A percentile compares a stretch with the other conserved stretches of the same genome.
Evolutionary conservation across 164 flowering plant species (phyloP).

Genomic region (Umbilicus rupestris): DNA sequence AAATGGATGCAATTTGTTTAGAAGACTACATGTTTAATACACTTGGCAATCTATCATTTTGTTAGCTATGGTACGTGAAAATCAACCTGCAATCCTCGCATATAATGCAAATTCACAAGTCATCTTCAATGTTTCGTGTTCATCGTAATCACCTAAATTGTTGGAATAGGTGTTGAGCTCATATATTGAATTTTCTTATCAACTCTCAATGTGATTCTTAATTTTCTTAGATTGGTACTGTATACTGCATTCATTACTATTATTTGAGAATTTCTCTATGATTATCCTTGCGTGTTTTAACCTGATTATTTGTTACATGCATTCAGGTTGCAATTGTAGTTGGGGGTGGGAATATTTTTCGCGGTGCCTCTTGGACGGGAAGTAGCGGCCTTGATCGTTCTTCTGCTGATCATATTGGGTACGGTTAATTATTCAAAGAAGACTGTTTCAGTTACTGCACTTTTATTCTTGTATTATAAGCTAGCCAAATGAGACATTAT

Average conservation of each 20-base stretch:
- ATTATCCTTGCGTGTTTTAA: background rate
- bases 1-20: too few relatives aligned
- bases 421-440: constrained; percentile 13
- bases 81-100: too few relatives aligned
- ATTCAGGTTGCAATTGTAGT: constrained; percentile 94
- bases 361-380: constrained; percentile 96
- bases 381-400: constrained; percentile 95
- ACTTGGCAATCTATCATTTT: too few relatives aligned
- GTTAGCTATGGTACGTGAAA: too few relatives aligned
- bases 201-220: background rate
- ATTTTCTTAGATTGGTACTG: background rate
- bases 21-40: too few relatives aligned
- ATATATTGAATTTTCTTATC: background rate
- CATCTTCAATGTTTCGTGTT: too few relatives aligned
- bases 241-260: background rate
- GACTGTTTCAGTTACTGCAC: background rate
- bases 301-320: background rate
- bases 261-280: background rate
- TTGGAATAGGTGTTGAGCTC: too few relatives aligned
- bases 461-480: background rate
- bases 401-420: constrained; percentile 99
- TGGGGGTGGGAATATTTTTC: constrained; percentile 96
- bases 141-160: too few relatives aligned
- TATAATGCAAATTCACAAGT: too few relatives aligned
- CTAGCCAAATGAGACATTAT: background rate